Percentiles rank a stretch among this genome's conserved stretches.
phyloP scores from a whole-genome alignment of 176 grass and related monocot species.

The Tillandsia fasciculata region DNA sequence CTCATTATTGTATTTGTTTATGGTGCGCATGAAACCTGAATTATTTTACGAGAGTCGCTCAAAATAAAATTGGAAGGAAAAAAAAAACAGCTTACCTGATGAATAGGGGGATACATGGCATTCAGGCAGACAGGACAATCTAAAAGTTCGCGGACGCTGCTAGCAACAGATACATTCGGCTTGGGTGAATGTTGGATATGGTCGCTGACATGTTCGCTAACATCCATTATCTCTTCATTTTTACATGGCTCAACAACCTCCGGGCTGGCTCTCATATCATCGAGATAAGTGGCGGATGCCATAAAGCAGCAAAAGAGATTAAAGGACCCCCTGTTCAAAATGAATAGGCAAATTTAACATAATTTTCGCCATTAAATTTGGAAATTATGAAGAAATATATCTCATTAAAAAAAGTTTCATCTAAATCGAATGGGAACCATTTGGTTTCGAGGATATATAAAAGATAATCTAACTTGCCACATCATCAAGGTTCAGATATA shows the following conservation, averaged over 20 bases:
- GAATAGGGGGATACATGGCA: conserved; percentile 99
- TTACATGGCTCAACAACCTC: conserved; percentile 68
- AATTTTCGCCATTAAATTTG: neutral
- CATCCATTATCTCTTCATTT: conserved; percentile 64
- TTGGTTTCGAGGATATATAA: too few relatives aligned
- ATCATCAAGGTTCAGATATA: too few relatives aligned
- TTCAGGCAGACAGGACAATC: conserved; percentile 92
- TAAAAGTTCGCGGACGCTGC: conserved; percentile 74
- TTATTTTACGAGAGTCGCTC: neutral
- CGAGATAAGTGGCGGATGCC: conserved; percentile 59
- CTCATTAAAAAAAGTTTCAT: too few relatives aligned
- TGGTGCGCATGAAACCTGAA: neutral
- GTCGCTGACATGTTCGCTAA: conserved; percentile 52
- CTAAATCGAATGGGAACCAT: too few relatives aligned
- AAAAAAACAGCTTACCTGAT: conserved; percentile 45
- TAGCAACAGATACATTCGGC: conserved; percentile 60
- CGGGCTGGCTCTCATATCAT: conserved; percentile 39
- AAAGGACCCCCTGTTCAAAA: conserved; percentile 19
- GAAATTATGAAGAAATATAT: neutral
- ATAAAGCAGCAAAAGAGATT: conserved; percentile 23
- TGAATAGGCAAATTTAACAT: neutral
- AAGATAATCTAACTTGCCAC: too few relatives aligned
- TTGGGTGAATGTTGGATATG: conserved; percentile 56
- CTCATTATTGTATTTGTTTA: neutral
- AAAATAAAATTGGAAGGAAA: too few relatives aligned